A percentile compares a stretch with the other conserved stretches of the same genome.
Conservation (phyloP, 1,139 yeast genomes). For the Scheffersomyces illinoinensis region DNA sequence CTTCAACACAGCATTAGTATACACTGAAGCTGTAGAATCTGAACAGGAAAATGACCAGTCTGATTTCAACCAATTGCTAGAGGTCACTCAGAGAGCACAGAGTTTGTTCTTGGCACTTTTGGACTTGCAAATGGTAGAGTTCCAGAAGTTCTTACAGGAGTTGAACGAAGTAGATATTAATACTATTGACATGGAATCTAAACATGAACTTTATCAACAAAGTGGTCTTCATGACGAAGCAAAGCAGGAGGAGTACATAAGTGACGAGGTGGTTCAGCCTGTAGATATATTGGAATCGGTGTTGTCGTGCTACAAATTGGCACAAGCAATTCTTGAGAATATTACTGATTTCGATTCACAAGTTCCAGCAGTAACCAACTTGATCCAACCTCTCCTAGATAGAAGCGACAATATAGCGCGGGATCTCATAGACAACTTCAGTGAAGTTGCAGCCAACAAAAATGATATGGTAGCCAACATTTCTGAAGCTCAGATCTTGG, state of each 20-base stretch:
- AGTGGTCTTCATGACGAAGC: slow-evolving; percentile 6
- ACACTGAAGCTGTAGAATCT: slow-evolving; percentile 48
- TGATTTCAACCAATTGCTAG: slow-evolving; percentile 15
- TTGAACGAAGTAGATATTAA: slow-evolving; percentile 11
- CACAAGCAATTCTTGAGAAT: slow-evolving; percentile 34
- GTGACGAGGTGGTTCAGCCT: slow-evolving; percentile 38
- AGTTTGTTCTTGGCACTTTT: slow-evolving; percentile 18
- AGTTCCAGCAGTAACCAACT: slow-evolving; percentile 2
- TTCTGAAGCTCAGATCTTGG: slow-evolving; percentile 22
- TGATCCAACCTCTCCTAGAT: slow-evolving; percentile 18
- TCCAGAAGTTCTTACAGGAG: slow-evolving; percentile 30
- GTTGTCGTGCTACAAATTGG: slow-evolving; percentile 28
- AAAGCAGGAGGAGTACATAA: slow-evolving; percentile 21
- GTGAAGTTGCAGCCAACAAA: slow-evolving; percentile 19
- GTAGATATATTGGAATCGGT: slow-evolving; percentile 40
- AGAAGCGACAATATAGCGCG: slow-evolving; percentile 22
- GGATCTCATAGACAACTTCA: slow-evolving; percentile 23
- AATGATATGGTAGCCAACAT: slow-evolving; percentile 29
- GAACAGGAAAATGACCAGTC: slow-evolving; percentile 18
- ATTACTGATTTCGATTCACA: slow-evolving; percentile 3
- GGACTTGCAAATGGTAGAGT: slow-evolving; percentile 23
- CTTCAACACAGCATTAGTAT: slow-evolving; percentile 49
- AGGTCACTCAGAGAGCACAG: slow-evolving; percentile 19
- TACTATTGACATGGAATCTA: background rate
- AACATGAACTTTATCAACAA: slow-evolving; percentile 6